phyloP scores from a whole-genome alignment of 768 basidiomycete genomes.

The Chalciporus chontae region DNA sequence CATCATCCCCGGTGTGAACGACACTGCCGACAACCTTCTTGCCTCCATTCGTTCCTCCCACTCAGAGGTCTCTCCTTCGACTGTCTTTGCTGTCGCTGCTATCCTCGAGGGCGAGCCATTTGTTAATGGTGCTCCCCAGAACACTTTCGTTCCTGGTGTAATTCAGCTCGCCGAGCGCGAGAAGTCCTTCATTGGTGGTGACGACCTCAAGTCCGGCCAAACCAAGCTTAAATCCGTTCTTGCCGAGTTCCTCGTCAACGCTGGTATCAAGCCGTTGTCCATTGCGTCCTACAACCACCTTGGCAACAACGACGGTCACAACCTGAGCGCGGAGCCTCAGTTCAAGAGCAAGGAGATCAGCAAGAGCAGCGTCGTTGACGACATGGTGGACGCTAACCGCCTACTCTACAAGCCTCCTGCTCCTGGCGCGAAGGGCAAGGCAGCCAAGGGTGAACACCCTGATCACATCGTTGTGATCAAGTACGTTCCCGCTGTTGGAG shows the following conservation, averaged over 20 bases:
- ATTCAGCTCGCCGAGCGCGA: constrained; percentile 89
- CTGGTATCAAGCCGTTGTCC: constrained; percentile 95
- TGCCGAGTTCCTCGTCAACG: constrained; percentile 98
- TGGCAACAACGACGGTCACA: constrained; percentile 96
- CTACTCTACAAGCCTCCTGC: constrained; percentile 85
- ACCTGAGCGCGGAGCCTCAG: constrained; percentile 85
- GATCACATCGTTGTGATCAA: constrained; percentile 98
- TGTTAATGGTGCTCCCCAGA: constrained; percentile 97
- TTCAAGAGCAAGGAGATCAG: constrained; percentile 99
- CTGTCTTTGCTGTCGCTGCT: constrained; percentile 90
- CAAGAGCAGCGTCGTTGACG: constrained; percentile 96
- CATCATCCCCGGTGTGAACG: constrained; percentile 91
- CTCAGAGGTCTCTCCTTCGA: constrained; percentile 93
- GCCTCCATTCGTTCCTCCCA: constrained; percentile 79
- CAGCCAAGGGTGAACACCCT: constrained; percentile 90
- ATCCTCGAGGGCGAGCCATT: constrained; percentile 95
- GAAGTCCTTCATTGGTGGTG: constrained; percentile 92
- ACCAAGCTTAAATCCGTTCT: constrained; percentile 96
- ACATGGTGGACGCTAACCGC: constrained; percentile 93
- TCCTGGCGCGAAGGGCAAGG: constrained; percentile 49
- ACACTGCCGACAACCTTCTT: constrained; percentile 87
- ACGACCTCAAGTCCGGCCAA: constrained; percentile 97
- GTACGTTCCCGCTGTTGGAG: constrained; percentile 94
- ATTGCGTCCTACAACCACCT: constrained; percentile 99
- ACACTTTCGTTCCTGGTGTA: constrained; percentile 96